phyloP scores from a whole-genome alignment of 352 stramenopile genomes.

The Globisporangium uncinulatum region DNA sequence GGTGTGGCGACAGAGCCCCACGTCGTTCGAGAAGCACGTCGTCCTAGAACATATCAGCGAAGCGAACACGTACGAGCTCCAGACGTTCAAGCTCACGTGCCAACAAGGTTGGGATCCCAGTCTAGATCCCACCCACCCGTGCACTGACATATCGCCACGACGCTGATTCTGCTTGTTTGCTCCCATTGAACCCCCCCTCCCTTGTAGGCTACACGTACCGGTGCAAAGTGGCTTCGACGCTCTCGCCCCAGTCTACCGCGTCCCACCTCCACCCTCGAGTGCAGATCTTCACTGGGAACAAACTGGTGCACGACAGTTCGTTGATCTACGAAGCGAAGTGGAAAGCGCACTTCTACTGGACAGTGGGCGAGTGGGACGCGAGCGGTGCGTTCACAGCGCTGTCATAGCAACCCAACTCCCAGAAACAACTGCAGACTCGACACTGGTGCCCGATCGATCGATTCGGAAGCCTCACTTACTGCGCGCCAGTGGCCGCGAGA shows the following conservation, averaged over 20 bases:
- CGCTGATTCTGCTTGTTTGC: too few species aligned
- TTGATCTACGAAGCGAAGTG: conserved; percentile 17
- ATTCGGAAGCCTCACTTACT: background rate
- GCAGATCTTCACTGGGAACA: conserved; percentile 45
- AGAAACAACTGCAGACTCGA: background rate
- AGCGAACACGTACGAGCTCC: conserved; percentile 30
- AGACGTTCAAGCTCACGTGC: conserved; percentile 29
- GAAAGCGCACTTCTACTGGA: conserved; percentile 43
- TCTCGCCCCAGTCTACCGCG: conserved; percentile 13
- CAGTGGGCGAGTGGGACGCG: conserved; percentile 39
- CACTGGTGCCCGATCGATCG: too few species aligned
- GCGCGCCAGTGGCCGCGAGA: background rate
- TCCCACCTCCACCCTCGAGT: conserved; percentile 25
- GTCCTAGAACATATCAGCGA: conserved; percentile 20
- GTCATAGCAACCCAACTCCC: background rate
- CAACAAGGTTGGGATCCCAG: conserved; percentile 9
- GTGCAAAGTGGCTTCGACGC: conserved; percentile 30
- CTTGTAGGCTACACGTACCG: conserved; percentile 25
- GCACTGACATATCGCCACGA: background rate
- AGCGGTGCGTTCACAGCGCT: conserved; percentile 20
- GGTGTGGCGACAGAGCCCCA: conserved; percentile 15
- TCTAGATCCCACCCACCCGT: background rate
- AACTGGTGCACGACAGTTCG: conserved; percentile 32
- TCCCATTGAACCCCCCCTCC: too few species aligned
- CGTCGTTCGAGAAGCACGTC: conserved; percentile 16